Evolutionary conservation across 306 rosid genomes (phyloP), one percentile per base, ranked within the genome.

Genomic region (Erythrophleum fordii): DNA sequence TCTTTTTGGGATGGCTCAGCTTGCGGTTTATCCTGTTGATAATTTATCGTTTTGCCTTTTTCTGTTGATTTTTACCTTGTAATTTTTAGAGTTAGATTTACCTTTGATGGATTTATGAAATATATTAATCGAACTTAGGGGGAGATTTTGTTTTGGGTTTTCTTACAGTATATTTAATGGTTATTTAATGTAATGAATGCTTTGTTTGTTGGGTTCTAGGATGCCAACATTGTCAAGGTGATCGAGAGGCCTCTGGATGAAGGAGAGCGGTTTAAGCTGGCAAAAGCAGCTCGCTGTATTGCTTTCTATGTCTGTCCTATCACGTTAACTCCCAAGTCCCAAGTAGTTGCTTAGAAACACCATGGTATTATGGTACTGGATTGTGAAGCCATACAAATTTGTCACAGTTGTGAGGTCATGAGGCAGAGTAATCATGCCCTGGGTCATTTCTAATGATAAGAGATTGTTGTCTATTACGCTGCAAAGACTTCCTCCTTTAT

Each of bases 281-380:
- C 98, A 18, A 95, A 93, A 86, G 99, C 98, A 25, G 99, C 99
- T 83, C 94, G 99, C 20, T 95, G 99, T 29, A 84, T 93, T 22
- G 92, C 99, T n/a, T 95, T 95, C 86, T 90, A 92, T 18, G 85
- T 95, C 29, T 91, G 97, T 72, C 99, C 99, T 31, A 84, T 93
- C 76, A 89, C 90, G 84, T 72, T 95, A 71, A 80, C 92, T 81
- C 99, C 99, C 35, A 89, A 89, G 80, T 69, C 75, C 59, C 64
- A 86, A 83, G 77, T 91, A 95, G 86, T 86, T 71, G 55, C 81
- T 31, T 62, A 42, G 17, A 72, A 73, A 18, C 56, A 41, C 39
- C 14, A 18, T 34, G 31, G 73, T 75, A 68, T 22, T 64, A 18
- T 46, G 37, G 73, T 75, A 70, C 18, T 61, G 53, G 52, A 58